Percentiles rank a stretch among this genome's conserved stretches.
These are phyloP conservation scores for Sisymbrium irio DNA, from an alignment of 345 rosid species.

Conservation along the genomic window DNA sequence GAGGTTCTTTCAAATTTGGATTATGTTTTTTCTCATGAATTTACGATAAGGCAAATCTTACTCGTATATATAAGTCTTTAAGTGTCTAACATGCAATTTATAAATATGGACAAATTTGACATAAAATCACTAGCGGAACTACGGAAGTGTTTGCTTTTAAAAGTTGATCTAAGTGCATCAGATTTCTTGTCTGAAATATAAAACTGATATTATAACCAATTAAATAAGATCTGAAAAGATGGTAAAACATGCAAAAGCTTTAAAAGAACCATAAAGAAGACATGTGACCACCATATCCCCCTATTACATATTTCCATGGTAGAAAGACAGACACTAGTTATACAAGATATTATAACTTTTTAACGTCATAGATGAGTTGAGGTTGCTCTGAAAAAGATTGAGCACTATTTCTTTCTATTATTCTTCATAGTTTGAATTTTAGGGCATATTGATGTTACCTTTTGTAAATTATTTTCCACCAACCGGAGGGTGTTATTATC, in stretches of 20 bases:
- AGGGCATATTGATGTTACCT: too few relatives aligned
- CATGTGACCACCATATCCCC: constrained; percentile 32
- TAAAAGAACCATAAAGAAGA: constrained; percentile 15
- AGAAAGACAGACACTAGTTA: background rate
- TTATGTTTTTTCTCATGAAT: background rate
- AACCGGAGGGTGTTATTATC: too few relatives aligned
- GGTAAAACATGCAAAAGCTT: constrained; percentile 30
- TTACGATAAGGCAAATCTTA: background rate
- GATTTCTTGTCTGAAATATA: constrained; percentile 8
- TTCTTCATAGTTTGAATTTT: too few relatives aligned
- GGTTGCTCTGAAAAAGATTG: too few relatives aligned
- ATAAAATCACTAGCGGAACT: background rate
- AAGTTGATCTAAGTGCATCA: constrained; percentile 17
- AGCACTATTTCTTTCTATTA: too few relatives aligned
- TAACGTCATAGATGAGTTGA: background rate
- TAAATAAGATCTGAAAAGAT: constrained; percentile 22
- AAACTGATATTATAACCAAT: background rate
- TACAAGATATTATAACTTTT: background rate
- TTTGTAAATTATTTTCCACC: too few relatives aligned
- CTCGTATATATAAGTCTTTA: background rate
- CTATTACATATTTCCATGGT: constrained; percentile 5
- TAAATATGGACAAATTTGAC: background rate
- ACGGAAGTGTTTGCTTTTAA: constrained; percentile 7
- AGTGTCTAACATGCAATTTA: background rate
- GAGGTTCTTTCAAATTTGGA: background rate